Percentiles rank a stretch among this genome's conserved stretches.
Conservation (phyloP, 2,329 filamentous ascomycete species). For the Cladosporium oxysporum region DNA sequence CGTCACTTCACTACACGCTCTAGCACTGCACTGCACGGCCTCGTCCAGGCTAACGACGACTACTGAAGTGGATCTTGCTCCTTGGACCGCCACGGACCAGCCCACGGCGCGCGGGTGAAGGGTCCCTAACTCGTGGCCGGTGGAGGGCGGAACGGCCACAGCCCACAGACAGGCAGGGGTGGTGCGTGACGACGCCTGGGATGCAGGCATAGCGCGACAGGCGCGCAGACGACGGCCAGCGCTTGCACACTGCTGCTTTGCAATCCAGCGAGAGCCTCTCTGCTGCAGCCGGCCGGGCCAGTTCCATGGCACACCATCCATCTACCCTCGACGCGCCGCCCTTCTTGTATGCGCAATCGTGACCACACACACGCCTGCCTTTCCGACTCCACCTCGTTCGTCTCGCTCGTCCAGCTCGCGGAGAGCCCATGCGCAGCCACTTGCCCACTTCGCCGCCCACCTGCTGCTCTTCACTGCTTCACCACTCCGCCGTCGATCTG, state of each 20-base stretch:
- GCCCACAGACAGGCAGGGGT: background rate
- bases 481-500: background rate
- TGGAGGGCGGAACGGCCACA: background rate
- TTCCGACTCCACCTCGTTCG: background rate
- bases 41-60: background rate
- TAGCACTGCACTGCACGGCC: background rate
- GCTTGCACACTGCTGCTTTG: background rate
- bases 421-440: background rate
- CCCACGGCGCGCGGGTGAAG: background rate
- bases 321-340: background rate
- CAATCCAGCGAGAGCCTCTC: slow-evolving; percentile 1
- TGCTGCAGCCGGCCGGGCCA: background rate
- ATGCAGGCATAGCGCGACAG: slow-evolving; percentile 7
- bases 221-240: slow-evolving; percentile 5
- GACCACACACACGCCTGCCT: background rate
- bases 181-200: slow-evolving; percentile 1
- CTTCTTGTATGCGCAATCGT: background rate
- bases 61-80: background rate
- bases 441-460: background rate
- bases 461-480: slow-evolving; percentile 5
- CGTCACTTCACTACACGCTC: background rate
- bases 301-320: slow-evolving; percentile 4
- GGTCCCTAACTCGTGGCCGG: slow-evolving; percentile 1
- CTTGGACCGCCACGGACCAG: background rate
- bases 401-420: background rate